phyloP scores from a whole-genome alignment of 2,329 filamentous ascomycete species.

The Calonectria fujianensis region DNA sequence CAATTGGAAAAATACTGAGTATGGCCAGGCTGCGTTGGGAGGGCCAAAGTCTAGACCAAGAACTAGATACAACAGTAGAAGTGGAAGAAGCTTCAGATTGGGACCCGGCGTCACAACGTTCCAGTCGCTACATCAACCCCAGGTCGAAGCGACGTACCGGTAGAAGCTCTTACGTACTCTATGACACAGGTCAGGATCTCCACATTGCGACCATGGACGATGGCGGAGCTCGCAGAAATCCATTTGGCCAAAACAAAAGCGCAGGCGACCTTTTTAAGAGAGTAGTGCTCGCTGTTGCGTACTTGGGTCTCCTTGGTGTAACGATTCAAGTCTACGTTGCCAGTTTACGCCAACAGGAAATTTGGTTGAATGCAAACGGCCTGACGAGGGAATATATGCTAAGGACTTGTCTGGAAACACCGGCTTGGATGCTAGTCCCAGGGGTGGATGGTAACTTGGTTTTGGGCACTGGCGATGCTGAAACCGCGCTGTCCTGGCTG shows the following conservation, averaged over 20 bases:
- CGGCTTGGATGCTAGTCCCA: slow-evolving; percentile 30
- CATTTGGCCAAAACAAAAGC: neutral
- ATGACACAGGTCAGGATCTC: neutral
- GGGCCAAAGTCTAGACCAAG: neutral
- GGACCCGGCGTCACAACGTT: neutral
- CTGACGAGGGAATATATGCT: slow-evolving; percentile 57
- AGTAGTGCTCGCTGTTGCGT: slow-evolving; percentile 19
- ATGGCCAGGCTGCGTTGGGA: neutral
- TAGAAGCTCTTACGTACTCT: neutral
- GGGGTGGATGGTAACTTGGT: slow-evolving; percentile 37
- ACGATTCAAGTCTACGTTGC: slow-evolving; percentile 47
- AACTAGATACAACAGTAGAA: too few relatives aligned
- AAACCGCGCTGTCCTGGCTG: neutral
- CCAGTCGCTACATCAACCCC: neutral
- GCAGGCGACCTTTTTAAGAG: neutral
- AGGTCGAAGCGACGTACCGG: neutral
- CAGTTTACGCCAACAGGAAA: slow-evolving; percentile 47
- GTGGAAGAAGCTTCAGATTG: neutral
- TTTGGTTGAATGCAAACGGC: slow-evolving; percentile 59
- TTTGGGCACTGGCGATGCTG: neutral
- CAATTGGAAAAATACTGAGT: neutral
- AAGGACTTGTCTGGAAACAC: slow-evolving; percentile 27
- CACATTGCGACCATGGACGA: neutral
- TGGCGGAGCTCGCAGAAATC: neutral
- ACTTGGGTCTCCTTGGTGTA: slow-evolving; percentile 37